Evolutionary conservation across 768 basidiomycete genomes (phyloP), one percentile per base, ranked within the genome.

Genomic region (Boletus pseudopeckii): DNA sequence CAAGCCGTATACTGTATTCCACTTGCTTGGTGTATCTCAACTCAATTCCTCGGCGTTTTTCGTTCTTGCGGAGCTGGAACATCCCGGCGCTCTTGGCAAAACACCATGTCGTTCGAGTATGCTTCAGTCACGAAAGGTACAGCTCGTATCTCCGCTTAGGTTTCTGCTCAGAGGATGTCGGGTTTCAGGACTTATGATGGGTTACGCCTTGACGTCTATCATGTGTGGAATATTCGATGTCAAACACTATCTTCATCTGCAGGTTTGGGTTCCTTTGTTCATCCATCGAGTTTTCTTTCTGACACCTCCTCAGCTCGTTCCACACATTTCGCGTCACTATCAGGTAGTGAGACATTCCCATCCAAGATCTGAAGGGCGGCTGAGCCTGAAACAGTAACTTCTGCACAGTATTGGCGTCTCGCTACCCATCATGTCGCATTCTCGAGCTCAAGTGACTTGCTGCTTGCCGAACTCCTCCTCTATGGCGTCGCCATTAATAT

Each of bases 241-340:
- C 60, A 96, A 95, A 68, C 86, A 93, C 63, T 90, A 92, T 68
- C 79, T 92, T 54, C 90, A 94, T 68, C 75, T 97, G 3, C 93
- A 90, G 74, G 87, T 84, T 58, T 58, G 76, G 60, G 15, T 47
- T 50, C 14, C 47, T 51, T 33, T 38, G 30, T 48, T n/a, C 38
- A 8, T 22, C 45, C 39, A 14, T 43, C 33, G 42, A 37, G 17
- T 15, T 22, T 47, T 43, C 48, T 37, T 43, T 50, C 55, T 56
- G 34, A 60, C 41, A 45, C 2, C 22, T 39, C 33, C 40, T 20
- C 57, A 93, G 85, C 80, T 95, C 38, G 81, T 90, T 18, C 94
- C 93, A 2, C 93, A 97, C 67, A 78, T 97, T 45, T 92, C 90
- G n/a, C 83, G 82, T 49, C 82, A 95, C 68, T 88, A 91, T 64